Evolutionary conservation across 2,329 filamentous ascomycete species (phyloP).

Genomic region (Penicillium sp.): DNA sequence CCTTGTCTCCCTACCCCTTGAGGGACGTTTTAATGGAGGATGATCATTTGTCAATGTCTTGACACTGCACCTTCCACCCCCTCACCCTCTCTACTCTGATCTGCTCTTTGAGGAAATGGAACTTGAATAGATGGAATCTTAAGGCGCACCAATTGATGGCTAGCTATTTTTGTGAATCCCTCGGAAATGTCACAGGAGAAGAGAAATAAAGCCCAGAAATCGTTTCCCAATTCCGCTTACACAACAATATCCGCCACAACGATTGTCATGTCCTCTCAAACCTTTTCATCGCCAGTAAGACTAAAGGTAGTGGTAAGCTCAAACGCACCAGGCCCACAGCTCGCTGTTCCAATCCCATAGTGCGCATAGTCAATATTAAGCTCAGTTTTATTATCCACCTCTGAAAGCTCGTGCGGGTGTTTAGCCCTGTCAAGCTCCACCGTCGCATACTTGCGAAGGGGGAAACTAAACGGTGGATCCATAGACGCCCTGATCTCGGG

Average conservation of each 20-base stretch:
- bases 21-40: too few species aligned
- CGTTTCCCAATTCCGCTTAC: too few species aligned
- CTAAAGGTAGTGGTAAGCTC: constrained; percentile 25
- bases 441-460: constrained; percentile 54
- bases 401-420: constrained; percentile 61
- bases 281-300: background rate
- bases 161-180: too few species aligned
- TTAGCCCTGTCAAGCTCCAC: constrained; percentile 56
- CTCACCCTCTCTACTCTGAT: background rate
- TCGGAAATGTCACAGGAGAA: too few species aligned
- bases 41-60: too few species aligned
- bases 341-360: constrained; percentile 31
- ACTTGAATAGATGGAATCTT: too few species aligned
- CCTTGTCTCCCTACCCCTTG: too few species aligned
- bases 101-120: too few species aligned
- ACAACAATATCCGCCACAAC: too few species aligned
- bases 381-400: constrained; percentile 22
- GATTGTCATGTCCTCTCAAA: background rate
- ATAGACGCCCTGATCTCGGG: constrained; percentile 26
- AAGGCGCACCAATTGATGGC: too few species aligned
- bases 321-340: constrained; percentile 28
- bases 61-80: too few species aligned
- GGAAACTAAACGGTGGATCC: constrained; percentile 52
- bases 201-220: too few species aligned
- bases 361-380: constrained; percentile 33